Evolutionary conservation across 108 stramenopile genomes (phyloP), one percentile per base, ranked within the genome.

Genomic region (Nannochloropsis salina): DNA sequence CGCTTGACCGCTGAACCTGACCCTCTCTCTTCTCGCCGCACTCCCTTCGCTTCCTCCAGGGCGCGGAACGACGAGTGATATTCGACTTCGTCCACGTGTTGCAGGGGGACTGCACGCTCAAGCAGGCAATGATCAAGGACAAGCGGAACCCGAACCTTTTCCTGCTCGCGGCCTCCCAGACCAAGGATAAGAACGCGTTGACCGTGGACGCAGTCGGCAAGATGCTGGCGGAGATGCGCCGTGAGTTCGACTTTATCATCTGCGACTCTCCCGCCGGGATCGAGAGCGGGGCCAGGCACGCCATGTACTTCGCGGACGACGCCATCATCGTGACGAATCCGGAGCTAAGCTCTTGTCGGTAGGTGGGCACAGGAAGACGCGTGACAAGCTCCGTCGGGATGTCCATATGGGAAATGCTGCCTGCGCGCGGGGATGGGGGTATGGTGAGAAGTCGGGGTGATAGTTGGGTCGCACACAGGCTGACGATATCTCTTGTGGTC

Each of bases 261-360:
- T 85, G 93, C 61, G 93, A 93, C 84, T 86, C 85, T 45, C 93
- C 93, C 8, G 93, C 93, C 4, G 93, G 93, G 20, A 93, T 93
- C 79, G 93, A 93, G 51, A 89, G 88, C 47, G 93, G 93, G 6
- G 93, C 92, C 9, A 86, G 89, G 80, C 93, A 93, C 85, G 92
- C 92, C 80, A 93, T 93, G 93, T 93, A 93, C 86, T 91, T 93
- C 84, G 90, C 90, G 83, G 93, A 93, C 87, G 93, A 93, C 86
- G 93, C 93, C 74, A 89, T 93, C 41, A 85, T 93, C 21, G 93
- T 93, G 42, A 92, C 92, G 5, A 93, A 93, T 84, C 93, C 93
- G 3, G 93, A 93, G 84, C 87, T 93, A 40, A 86, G 85, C 80
- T 88, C 89, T 22, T 92, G 92, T 86, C 84, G 93, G 61, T 51